These are phyloP conservation scores for Rubus parviflorus DNA, from an alignment of 306 rosid genomes.

Conservation along the genomic window DNA sequence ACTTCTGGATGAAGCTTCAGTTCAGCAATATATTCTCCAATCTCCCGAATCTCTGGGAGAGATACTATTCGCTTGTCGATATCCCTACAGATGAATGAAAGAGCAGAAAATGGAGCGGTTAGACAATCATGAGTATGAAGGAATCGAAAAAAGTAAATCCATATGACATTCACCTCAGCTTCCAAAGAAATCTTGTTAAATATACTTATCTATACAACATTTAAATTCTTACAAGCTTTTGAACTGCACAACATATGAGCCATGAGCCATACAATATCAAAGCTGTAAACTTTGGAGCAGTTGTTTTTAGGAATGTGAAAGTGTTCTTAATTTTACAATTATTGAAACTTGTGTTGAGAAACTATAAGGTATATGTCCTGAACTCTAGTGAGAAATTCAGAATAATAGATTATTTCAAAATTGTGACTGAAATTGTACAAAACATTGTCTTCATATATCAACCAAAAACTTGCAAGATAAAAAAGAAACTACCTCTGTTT, in stretches of 20 bases:
- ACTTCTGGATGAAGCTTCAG: conserved; percentile 97
- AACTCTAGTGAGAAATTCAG: neutral
- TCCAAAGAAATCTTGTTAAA: neutral
- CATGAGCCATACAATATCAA: neutral
- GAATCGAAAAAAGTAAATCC: neutral
- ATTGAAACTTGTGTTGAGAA: neutral
- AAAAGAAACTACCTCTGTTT: conserved; percentile 47
- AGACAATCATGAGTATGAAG: neutral
- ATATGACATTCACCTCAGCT: neutral
- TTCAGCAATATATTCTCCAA: conserved; percentile 86
- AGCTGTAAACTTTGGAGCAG: neutral
- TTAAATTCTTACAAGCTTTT: neutral
- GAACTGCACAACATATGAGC: neutral
- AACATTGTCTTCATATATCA: neutral
- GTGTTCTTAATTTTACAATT: neutral
- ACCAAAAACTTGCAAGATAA: neutral
- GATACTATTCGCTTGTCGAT: conserved; percentile 81
- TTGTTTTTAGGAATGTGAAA: neutral
- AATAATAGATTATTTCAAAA: neutral
- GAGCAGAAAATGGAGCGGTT: conserved; percentile 13
- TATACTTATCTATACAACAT: neutral
- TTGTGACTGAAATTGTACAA: neutral
- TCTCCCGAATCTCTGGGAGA: conserved; percentile 87
- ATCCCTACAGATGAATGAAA: conserved; percentile 54
- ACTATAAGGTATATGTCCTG: neutral